Evolutionary conservation across 2,329 filamentous ascomycete genomes (phyloP).

Genomic region (Cercospora nicotianae): DNA sequence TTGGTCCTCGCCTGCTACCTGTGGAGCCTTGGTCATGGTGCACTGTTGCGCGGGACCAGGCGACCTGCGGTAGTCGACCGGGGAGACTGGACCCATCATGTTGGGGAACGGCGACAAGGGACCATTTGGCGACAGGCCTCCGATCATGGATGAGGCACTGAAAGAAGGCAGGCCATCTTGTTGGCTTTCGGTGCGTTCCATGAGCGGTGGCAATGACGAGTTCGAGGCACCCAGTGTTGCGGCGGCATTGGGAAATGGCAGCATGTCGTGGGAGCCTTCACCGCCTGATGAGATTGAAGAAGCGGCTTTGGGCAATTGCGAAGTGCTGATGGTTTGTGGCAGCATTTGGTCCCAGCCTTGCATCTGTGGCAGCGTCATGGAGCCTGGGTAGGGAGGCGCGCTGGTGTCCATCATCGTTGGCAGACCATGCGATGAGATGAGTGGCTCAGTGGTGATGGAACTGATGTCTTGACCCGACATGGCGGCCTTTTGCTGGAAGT

Average conservation of each 20-base stretch:
- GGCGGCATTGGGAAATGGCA: constrained; percentile 47
- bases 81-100: constrained; percentile 67
- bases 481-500: constrained; percentile 88
- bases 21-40: constrained; percentile 70
- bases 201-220: constrained; percentile 64
- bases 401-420: constrained; percentile 74
- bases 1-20: constrained; percentile 81
- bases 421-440: constrained; percentile 70
- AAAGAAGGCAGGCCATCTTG: constrained; percentile 49
- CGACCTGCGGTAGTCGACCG: constrained; percentile 68
- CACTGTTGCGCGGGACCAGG: constrained; percentile 66
- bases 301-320: constrained; percentile 68
- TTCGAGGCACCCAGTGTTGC: constrained; percentile 26
- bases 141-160: constrained; percentile 68
- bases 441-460: constrained; percentile 58
- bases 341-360: constrained; percentile 85
- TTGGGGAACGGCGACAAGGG: constrained; percentile 71
- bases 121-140: constrained; percentile 67
- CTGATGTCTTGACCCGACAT: constrained; percentile 66
- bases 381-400: constrained; percentile 64
- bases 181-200: constrained; percentile 54
- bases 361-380: constrained; percentile 80
- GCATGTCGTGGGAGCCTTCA: constrained; percentile 48
- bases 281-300: constrained; percentile 60
- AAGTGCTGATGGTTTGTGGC: constrained; percentile 59